Percentiles rank a stretch among this genome's conserved stretches.
Evolutionary conservation across 2,329 filamentous ascomycete species (phyloP).

Genomic region (Mariannaea sp.): DNA sequence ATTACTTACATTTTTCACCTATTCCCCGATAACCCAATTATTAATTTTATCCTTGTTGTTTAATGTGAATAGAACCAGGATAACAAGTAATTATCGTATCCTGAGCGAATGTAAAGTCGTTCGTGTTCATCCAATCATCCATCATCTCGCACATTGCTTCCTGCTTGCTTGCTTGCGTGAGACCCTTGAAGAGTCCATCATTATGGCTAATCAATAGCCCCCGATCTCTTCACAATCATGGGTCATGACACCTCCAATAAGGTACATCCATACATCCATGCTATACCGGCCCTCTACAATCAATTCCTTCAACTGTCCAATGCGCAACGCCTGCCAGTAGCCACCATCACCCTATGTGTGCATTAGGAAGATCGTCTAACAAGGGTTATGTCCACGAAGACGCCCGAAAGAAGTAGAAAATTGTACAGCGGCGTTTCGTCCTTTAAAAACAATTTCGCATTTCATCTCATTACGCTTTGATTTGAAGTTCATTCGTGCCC

Average conservation of each 20-base stretch:
- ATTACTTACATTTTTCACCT: too few relatives aligned
- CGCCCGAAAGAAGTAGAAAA: conserved; percentile 12
- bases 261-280: conserved; percentile 20
- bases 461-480: conserved; percentile 29
- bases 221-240: not conserved
- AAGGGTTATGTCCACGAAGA: conserved; percentile 17
- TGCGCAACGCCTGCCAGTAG: conserved; percentile 26
- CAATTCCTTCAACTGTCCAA: conserved; percentile 12
- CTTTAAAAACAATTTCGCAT: conserved; percentile 19
- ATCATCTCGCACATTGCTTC: not conserved
- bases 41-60: not conserved
- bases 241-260: conserved; percentile 16
- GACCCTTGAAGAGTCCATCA: too few relatives aligned
- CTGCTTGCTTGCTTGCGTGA: not conserved
- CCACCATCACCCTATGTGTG: conserved; percentile 31
- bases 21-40: too few relatives aligned
- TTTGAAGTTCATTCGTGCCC: conserved; percentile 50
- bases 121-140: not conserved
- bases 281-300: conserved; percentile 8
- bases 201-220: not conserved
- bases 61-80: not conserved
- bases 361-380: conserved; percentile 32
- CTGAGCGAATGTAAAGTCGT: not conserved
- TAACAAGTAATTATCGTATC: not conserved
- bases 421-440: conserved; percentile 11